phyloP scores from a whole-genome alignment of 148 eudicot genomes.

The Silene conica region DNA sequence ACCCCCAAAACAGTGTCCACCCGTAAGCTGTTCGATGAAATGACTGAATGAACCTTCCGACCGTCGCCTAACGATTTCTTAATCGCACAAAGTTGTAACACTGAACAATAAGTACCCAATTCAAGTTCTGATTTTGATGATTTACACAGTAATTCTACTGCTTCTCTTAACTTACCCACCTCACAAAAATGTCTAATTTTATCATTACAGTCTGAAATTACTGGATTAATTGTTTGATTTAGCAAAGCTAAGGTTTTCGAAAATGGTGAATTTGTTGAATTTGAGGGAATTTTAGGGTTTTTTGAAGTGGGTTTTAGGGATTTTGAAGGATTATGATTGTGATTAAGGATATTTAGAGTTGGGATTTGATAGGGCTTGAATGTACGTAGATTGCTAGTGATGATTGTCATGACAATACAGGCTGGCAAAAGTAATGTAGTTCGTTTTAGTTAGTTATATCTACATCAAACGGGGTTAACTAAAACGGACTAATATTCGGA shows the following conservation, averaged over 20 bases:
- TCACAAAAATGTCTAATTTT: conserved; percentile 46
- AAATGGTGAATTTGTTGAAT: not conserved
- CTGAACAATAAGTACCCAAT: conserved; percentile 40
- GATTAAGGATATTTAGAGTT: not conserved
- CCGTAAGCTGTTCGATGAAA: conserved; percentile 36
- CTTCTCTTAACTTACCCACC: conserved; percentile 42
- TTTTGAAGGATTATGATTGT: not conserved
- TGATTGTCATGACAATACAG: conserved; percentile 18
- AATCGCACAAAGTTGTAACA: conserved; percentile 61
- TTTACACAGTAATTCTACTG: conserved; percentile 40
- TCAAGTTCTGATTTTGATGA: conserved; percentile 35
- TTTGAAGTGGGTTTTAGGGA: conserved; percentile 22
- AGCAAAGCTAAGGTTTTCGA: conserved; percentile 10
- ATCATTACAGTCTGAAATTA: conserved; percentile 22
- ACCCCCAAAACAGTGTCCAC: conserved; percentile 43
- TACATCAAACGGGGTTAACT: no score
- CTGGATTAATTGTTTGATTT: conserved; percentile 5
- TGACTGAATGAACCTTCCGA: conserved; percentile 43
- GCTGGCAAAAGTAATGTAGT: not conserved
- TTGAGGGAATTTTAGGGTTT: conserved; percentile 11
- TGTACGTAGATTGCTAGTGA: not conserved
- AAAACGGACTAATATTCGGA: no score
- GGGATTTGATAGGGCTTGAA: conserved; percentile 11
- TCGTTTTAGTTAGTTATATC: not conserved
- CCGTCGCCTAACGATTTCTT: conserved; percentile 41